A percentile compares a stretch with the other conserved stretches of the same genome.
phyloP scores from a whole-genome alignment of 23 red algal genomes.

The Agarophyton chilense region DNA sequence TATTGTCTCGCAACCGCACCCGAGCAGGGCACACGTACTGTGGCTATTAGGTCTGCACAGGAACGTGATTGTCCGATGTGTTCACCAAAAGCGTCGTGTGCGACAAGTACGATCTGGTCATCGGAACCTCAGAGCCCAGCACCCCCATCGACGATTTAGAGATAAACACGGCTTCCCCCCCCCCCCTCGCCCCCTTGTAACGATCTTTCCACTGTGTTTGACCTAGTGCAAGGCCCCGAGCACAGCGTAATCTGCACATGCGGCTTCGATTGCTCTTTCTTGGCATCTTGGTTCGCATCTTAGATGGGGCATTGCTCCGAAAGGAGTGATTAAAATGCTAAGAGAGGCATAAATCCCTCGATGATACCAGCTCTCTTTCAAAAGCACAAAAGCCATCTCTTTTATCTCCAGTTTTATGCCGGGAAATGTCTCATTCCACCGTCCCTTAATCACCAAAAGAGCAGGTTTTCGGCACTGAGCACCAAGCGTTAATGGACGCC shows the following conservation, averaged over 20 bases:
- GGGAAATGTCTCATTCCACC: conserved; percentile 49
- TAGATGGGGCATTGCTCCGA: conserved; percentile 23
- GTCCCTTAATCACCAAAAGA: conserved; percentile 22
- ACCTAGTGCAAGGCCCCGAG: no score
- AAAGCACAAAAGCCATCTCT: conserved; percentile 23
- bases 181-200: no score
- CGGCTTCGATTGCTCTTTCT: conserved; percentile 30
- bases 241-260: conserved; percentile 19
- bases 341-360: conserved; percentile 56
- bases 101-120: no score
- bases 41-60: no score
- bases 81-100: no score
- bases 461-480: conserved; percentile 2
- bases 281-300: conserved; percentile 38
- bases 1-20: no score
- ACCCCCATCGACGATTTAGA: no score
- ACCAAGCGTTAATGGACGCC: conserved; percentile 1
- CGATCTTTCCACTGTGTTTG: no score
- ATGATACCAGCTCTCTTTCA: conserved; percentile 45
- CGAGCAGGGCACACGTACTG: no score
- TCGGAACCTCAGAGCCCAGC: no score
- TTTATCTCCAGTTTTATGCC: conserved; percentile 23
- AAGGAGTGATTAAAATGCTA: conserved; percentile 13
- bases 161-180: no score
- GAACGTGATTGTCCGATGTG: no score